Conservation (phyloP, 495 filamentous ascomycete genomes). For the Penicillium diatomitis region DNA sequence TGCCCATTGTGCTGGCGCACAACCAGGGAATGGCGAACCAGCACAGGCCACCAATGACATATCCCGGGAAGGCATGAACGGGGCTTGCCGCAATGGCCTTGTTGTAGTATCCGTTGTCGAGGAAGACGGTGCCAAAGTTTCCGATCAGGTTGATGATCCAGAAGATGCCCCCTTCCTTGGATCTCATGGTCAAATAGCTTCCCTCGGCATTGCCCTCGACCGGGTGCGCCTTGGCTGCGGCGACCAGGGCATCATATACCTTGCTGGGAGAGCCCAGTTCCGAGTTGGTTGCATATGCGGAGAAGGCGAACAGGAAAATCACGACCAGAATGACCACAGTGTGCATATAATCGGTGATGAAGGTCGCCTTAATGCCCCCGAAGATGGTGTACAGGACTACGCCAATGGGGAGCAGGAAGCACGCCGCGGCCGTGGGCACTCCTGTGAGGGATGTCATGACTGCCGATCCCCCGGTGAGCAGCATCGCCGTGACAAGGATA, state of each 20-base stretch:
- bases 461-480: constrained; percentile 84
- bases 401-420: constrained; percentile 80
- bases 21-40: constrained; percentile 98
- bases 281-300: constrained; percentile 67
- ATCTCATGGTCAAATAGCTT: constrained; percentile 85
- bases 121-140: constrained; percentile 58
- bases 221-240: constrained; percentile 61
- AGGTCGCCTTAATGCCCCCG: constrained; percentile 70
- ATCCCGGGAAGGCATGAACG: constrained; percentile 84
- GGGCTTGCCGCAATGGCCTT: constrained; percentile 91
- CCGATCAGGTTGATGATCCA: constrained; percentile 90
- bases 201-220: constrained; percentile 80
- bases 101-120: constrained; percentile 82
- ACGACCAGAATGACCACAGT: constrained; percentile 82
- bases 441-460: constrained; percentile 80
- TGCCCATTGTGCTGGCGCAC: constrained; percentile 84
- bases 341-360: constrained; percentile 75
- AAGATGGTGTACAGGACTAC: constrained; percentile 75
- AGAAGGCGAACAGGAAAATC: constrained; percentile 85
- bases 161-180: constrained; percentile 82
- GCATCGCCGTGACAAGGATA: constrained; percentile 81
- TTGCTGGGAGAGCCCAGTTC: constrained; percentile 70
- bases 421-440: constrained; percentile 78
- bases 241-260: constrained; percentile 72
- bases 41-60: constrained; percentile 78